Conservation (phyloP, 805 yeast genomes). For the Candida fluviatilis region DNA sequence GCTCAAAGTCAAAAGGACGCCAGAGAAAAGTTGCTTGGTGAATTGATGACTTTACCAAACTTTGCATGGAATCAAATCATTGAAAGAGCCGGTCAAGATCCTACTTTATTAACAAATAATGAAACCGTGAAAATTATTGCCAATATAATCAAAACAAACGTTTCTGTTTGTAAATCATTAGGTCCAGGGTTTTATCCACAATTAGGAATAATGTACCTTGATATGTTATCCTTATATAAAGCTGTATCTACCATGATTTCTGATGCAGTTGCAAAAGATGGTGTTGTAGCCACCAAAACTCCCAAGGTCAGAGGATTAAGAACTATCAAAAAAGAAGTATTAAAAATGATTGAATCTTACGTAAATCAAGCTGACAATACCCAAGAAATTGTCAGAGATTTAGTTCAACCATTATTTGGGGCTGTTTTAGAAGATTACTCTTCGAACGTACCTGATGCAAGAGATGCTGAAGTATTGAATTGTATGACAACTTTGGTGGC, state of each 20-base stretch:
- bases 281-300: conserved; percentile 87
- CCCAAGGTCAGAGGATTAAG: conserved; percentile 94
- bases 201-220: conserved; percentile 78
- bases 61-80: conserved; percentile 92
- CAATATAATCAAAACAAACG: conserved; percentile 91
- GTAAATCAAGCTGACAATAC: conserved; percentile 80
- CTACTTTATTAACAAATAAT: conserved; percentile 67
- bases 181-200: conserved; percentile 91
- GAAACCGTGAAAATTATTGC: conserved; percentile 92
- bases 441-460: conserved; percentile 87
- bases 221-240: conserved; percentile 82
- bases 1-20: conserved; percentile 72
- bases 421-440: conserved; percentile 89
- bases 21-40: conserved; percentile 67
- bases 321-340: conserved; percentile 91
- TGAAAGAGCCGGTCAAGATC: conserved; percentile 78
- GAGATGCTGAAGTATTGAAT: conserved; percentile 95
- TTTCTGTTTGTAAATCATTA: conserved; percentile 88
- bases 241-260: conserved; percentile 88
- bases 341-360: conserved; percentile 85
- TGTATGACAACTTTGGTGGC: conserved; percentile 89
- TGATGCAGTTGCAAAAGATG: conserved; percentile 71
- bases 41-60: conserved; percentile 88
- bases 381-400: conserved; percentile 77
- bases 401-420: conserved; percentile 76